Evolutionary conservation across 2,329 filamentous ascomycete species (phyloP), one percentile per base, ranked within the genome.

Genomic region (Rhynchosporium agropyri): DNA sequence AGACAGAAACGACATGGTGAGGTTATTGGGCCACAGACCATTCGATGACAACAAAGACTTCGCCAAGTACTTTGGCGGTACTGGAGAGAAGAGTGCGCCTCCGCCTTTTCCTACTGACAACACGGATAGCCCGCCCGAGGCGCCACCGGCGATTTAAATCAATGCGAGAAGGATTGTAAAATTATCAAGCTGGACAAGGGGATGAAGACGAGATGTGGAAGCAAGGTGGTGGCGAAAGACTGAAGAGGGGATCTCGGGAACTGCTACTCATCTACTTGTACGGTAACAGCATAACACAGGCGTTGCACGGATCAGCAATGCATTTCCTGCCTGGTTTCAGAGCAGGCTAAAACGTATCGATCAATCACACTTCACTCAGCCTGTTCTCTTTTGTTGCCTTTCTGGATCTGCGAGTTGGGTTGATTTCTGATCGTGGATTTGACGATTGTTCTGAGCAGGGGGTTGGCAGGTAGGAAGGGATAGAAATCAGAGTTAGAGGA

Each of bases 41-140:
- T 98, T 90, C 72, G 88, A 89, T 46, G 94, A 98, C 15, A 71
- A 74, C 72, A 89, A 90, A 71, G 93, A 98, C 73, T 98, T 99
- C 77, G 82, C 89, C 72, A 97, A 97, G 81, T 99, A 96, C 81
- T 99, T 99, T 76, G 84, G 83, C 63, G 84, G 83, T 63, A 80
- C 78, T 58, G 75, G 74, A 28, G 74, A 76, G 72, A 84, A 82
- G 72, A 84, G 83, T 70, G 80, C 85, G 15, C 85, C 88, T 60
- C 81, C 85, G 38, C 84, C 84, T 45, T 80, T 82, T 64, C 80
- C 80, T 28, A 73, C 76, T 46, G 78, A 79, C 74, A 74, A 12
- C 43, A 70, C 68, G 12, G 67, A 70, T 61, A 65, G 48, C 26
- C 71, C 72, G 9, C 65, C 70, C 9, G 69, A 69, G 51, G 53